Evolutionary conservation across 345 rosid species (phyloP).

Genomic region (Sapria himalayana): DNA sequence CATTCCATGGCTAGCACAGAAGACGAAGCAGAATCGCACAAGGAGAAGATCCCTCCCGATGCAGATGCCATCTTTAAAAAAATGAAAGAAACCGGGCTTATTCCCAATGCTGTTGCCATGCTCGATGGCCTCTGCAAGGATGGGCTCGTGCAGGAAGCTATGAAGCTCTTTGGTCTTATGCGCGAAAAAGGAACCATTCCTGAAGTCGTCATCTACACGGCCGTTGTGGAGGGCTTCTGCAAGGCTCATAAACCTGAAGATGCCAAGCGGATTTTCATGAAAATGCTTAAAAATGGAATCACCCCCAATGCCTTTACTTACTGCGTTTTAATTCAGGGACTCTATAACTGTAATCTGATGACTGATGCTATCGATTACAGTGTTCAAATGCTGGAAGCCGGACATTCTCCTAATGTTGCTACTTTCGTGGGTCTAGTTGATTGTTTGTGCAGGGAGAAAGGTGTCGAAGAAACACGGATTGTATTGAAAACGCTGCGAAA

Average conservation of each 20-base stretch:
- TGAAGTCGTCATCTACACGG: constrained; percentile 78
- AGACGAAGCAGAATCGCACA: too few relatives aligned
- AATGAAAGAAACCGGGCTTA: constrained; percentile 83
- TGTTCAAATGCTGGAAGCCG: constrained; percentile 64
- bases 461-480: constrained; percentile 32
- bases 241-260: constrained; percentile 58
- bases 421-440: constrained; percentile 83
- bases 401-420: constrained; percentile 57
- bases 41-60: constrained; percentile 25
- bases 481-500: constrained; percentile 22
- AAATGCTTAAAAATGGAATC: constrained; percentile 51
- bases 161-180: constrained; percentile 70
- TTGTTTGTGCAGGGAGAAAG: constrained; percentile 39
- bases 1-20: too few relatives aligned
- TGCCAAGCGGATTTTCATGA: constrained; percentile 70
- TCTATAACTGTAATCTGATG: constrained; percentile 25
- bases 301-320: constrained; percentile 57
- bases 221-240: constrained; percentile 79
- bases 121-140: constrained; percentile 93
- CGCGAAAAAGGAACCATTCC: constrained; percentile 79
- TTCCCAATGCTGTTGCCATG: constrained; percentile 85
- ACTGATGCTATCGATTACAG: constrained; percentile 46
- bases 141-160: constrained; percentile 72
- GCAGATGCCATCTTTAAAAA: constrained; percentile 47
- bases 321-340: constrained; percentile 41